These are phyloP conservation scores for Blastobotrys muscicola DNA, from an alignment of 805 yeast species.

Conservation along the genomic window DNA sequence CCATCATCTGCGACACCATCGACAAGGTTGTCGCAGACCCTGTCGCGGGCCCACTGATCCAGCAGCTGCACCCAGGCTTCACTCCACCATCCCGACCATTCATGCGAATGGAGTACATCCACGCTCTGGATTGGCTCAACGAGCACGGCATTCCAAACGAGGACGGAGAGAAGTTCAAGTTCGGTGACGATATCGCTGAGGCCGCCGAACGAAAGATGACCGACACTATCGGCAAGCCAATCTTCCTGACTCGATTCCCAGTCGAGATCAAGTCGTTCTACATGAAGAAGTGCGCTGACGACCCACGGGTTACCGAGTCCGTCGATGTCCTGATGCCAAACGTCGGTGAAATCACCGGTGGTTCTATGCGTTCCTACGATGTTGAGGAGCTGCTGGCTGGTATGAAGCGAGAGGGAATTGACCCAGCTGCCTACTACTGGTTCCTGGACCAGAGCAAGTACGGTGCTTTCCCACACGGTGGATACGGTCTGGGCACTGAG, in stretches of 20 bases:
- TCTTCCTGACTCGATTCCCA: conserved; percentile 89
- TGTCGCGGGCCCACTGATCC: conserved; percentile 78
- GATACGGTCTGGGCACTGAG: conserved; percentile 97
- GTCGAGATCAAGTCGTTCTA: conserved; percentile 95
- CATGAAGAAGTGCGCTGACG: conserved; percentile 89
- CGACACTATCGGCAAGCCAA: conserved; percentile 87
- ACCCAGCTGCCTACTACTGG: conserved; percentile 85
- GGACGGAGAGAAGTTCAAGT: conserved; percentile 84
- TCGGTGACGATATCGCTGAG: conserved; percentile 98
- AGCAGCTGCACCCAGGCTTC: conserved; percentile 89
- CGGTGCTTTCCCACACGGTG: conserved; percentile 98
- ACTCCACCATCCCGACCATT: conserved; percentile 77
- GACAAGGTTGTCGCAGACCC: conserved; percentile 81
- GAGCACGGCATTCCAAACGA: conserved; percentile 92
- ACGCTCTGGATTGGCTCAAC: conserved; percentile 93
- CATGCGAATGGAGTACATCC: conserved; percentile 80
- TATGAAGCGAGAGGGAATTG: conserved; percentile 85
- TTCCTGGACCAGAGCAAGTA: conserved; percentile 90
- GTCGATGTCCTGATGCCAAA: conserved; percentile 98
- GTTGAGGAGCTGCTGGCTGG: conserved; percentile 80
- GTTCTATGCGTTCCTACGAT: conserved; percentile 92
- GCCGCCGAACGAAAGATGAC: conserved; percentile 99
- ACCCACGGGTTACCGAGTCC: conserved; percentile 91
- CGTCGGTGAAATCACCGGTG: conserved; percentile 98
- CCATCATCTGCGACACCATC: conserved; percentile 56